Evolutionary conservation across 2,329 filamentous ascomycete genomes (phyloP).

Genomic region (Sclerotinia glacialis): DNA sequence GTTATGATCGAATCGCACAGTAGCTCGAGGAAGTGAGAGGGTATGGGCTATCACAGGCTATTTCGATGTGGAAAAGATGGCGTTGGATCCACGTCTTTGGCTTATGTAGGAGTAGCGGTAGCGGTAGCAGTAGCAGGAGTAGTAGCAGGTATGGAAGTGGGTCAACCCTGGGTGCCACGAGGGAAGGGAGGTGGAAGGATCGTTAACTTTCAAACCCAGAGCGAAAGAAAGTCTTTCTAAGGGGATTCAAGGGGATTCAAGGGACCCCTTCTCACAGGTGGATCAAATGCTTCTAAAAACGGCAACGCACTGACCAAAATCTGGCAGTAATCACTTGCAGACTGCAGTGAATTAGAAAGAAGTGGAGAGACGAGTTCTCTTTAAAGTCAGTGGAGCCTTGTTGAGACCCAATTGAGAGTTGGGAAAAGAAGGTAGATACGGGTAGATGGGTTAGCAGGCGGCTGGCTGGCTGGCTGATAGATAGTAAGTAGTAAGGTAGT

Average conservation of each 20-base stretch:
- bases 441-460: neutral
- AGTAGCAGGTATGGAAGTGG: neutral
- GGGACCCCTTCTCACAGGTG: constrained; percentile 26
- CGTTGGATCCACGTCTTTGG: constrained; percentile 18
- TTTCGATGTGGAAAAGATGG: constrained; percentile 12
- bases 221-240: constrained; percentile 11
- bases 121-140: no score
- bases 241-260: constrained; percentile 30
- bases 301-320: constrained; percentile 13
- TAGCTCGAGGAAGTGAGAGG: constrained; percentile 9
- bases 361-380: neutral
- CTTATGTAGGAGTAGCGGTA: neutral
- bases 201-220: neutral
- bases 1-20: constrained; percentile 18
- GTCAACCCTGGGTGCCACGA: constrained; percentile 22
- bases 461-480: neutral
- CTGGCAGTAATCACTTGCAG: constrained; percentile 15
- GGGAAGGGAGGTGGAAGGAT: constrained; percentile 11
- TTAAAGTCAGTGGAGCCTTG: neutral
- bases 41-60: neutral
- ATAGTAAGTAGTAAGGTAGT: neutral
- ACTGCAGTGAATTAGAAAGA: constrained; percentile 4
- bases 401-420: neutral
- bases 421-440: no score
- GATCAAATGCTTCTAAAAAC: constrained; percentile 12